These are phyloP conservation scores for Pseudopediastrum boryanum DNA, from an alignment of 139 green algal species.

Conservation along the genomic window DNA sequence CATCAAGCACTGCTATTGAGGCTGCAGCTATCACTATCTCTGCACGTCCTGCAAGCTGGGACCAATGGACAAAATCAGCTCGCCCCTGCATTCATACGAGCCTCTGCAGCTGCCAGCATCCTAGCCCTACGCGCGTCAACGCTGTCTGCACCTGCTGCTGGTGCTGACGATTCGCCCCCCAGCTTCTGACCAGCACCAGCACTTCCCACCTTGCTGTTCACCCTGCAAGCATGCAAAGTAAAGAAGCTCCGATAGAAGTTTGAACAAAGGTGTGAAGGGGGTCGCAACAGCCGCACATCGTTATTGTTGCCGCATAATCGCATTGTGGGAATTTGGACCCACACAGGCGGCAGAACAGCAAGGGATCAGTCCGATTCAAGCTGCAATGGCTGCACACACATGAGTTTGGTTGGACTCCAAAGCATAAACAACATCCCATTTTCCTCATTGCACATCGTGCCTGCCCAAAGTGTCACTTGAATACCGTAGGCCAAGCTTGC, in stretches of 20 bases:
- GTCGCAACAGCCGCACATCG: not conserved
- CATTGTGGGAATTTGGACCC: not conserved
- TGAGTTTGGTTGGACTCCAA: too few species aligned
- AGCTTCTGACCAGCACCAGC: conserved; percentile 23
- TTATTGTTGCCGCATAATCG: not conserved
- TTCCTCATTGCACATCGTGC: too few species aligned
- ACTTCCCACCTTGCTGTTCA: not conserved
- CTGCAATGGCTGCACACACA: not conserved
- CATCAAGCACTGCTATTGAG: too few species aligned
- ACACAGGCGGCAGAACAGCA: not conserved
- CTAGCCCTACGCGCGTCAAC: conserved; percentile 26
- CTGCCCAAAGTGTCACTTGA: too few species aligned
- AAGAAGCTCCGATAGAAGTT: not conserved
- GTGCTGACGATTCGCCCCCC: conserved; percentile 14
- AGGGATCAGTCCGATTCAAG: not conserved
- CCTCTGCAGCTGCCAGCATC: conserved; percentile 34
- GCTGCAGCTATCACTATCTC: too few species aligned
- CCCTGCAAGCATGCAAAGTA: not conserved
- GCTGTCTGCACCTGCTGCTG: not conserved
- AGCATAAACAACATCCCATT: too few species aligned
- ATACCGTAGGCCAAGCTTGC: too few species aligned
- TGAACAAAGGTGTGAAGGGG: not conserved
- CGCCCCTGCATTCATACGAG: not conserved
- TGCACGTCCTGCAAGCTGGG: too few species aligned
- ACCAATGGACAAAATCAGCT: not conserved